These are phyloP conservation scores for Hypoxylon fuscum DNA, from an alignment of 495 filamentous ascomycete species.

Conservation along the genomic window DNA sequence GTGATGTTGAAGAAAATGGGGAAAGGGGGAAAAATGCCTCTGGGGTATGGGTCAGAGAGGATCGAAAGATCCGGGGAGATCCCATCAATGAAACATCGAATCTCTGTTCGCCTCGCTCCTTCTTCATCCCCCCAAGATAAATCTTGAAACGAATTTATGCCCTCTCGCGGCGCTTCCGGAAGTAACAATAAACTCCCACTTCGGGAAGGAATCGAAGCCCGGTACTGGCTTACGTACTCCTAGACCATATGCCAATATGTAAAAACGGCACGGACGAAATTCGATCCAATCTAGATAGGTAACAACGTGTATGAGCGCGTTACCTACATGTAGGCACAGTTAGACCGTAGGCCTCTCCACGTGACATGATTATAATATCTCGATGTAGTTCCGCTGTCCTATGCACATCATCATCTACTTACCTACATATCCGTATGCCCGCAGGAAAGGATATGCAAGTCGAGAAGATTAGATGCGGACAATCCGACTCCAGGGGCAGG, in stretches of 20 bases:
- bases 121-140: not conserved
- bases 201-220: not conserved
- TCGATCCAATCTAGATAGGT: not conserved
- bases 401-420: too few relatives aligned
- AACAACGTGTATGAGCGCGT: not conserved
- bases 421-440: too few relatives aligned
- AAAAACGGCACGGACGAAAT: not conserved
- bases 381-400: too few relatives aligned
- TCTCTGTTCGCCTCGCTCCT: not conserved
- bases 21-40: not conserved
- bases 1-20: not conserved
- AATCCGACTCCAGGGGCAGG: too few relatives aligned
- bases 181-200: not conserved
- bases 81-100: not conserved
- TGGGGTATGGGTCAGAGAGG: not conserved
- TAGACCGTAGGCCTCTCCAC: too few relatives aligned
- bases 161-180: not conserved
- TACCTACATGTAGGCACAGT: too few relatives aligned
- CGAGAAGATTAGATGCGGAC: too few relatives aligned
- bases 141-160: not conserved
- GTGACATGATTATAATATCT: too few relatives aligned
- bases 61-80: not conserved
- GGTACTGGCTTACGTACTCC: not conserved
- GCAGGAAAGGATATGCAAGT: too few relatives aligned
- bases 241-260: not conserved